A percentile compares a stretch with the other conserved stretches of the same genome.
These are phyloP conservation scores for Vanrija sp. DNA, from an alignment of 1,284 basidiomycete genomes.

Conservation along the genomic window DNA sequence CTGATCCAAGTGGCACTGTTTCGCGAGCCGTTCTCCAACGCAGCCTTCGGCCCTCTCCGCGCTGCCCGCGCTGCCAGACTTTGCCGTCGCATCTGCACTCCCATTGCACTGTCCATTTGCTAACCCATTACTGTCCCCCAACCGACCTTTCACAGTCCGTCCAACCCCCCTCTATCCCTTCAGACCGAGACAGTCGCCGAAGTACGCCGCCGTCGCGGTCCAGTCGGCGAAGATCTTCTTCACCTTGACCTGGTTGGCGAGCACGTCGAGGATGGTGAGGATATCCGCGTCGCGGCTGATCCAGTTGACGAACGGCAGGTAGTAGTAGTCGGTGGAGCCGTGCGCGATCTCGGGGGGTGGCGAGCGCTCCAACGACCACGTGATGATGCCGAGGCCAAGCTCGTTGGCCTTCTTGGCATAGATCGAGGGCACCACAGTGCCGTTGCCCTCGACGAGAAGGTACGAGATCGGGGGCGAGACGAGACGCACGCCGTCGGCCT, in stretches of 20 bases:
- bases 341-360: constrained; percentile 5
- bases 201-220: constrained; percentile 16
- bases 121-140: too few relatives aligned
- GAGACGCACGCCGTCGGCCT: constrained; percentile 12
- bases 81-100: too few relatives aligned
- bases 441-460: constrained; percentile 11
- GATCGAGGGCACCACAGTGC: constrained; percentile 12
- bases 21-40: too few relatives aligned
- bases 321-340: constrained; percentile 13
- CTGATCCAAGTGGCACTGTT: too few relatives aligned
- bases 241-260: constrained; percentile 13
- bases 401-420: constrained; percentile 16
- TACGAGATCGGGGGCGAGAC: constrained; percentile 16
- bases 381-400: constrained; percentile 14
- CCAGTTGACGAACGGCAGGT: constrained; percentile 3
- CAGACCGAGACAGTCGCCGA: constrained; percentile 20
- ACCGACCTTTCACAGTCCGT: background rate
- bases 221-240: constrained; percentile 20
- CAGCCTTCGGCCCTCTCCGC: too few relatives aligned
- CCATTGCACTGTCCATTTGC: too few relatives aligned
- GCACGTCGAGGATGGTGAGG: constrained; percentile 13
- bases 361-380: constrained; percentile 21
- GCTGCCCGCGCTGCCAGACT: too few relatives aligned
- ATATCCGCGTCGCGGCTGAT: constrained; percentile 18
- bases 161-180: background rate